Conservation (phyloP, 176 grass and related monocot genomes). For the Rhynchospora breviuscula region DNA sequence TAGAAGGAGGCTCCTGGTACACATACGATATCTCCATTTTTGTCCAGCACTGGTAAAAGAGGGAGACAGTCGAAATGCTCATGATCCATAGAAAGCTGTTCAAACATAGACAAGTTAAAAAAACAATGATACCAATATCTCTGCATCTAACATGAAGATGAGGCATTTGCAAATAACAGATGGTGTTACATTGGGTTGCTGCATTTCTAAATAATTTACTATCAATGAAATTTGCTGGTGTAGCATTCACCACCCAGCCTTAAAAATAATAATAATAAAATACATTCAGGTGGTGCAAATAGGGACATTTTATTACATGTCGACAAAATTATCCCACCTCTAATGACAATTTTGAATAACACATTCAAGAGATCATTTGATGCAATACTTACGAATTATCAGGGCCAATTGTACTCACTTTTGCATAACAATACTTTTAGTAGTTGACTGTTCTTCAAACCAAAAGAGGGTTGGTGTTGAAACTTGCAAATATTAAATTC, state of each 20-base stretch:
- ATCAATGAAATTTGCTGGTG: too few species aligned
- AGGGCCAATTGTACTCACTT: neutral
- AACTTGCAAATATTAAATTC: neutral
- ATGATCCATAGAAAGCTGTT: slow-evolving; percentile 75
- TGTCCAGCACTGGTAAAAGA: slow-evolving; percentile 56
- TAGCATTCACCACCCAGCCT: too few species aligned
- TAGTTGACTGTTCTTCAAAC: neutral
- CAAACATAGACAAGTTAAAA: slow-evolving; percentile 24
- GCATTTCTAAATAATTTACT: too few species aligned
- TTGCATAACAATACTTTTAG: neutral
- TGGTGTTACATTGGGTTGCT: neutral
- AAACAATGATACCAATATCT: neutral
- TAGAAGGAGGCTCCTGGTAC: slow-evolving; percentile 29
- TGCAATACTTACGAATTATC: neutral
- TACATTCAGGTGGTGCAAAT: neutral
- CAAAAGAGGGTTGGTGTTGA: neutral
- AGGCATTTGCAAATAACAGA: neutral
- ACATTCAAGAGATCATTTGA: neutral
- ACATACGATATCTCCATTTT: slow-evolving; percentile 85
- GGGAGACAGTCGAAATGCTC: slow-evolving; percentile 80
- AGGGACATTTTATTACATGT: neutral
- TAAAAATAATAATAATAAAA: too few species aligned
- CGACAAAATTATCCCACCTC: neutral
- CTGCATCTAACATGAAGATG: slow-evolving; percentile 18
- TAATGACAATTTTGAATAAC: neutral